Evolutionary conservation across 352 stramenopile species (phyloP).

Genomic region (Albugo candida): DNA sequence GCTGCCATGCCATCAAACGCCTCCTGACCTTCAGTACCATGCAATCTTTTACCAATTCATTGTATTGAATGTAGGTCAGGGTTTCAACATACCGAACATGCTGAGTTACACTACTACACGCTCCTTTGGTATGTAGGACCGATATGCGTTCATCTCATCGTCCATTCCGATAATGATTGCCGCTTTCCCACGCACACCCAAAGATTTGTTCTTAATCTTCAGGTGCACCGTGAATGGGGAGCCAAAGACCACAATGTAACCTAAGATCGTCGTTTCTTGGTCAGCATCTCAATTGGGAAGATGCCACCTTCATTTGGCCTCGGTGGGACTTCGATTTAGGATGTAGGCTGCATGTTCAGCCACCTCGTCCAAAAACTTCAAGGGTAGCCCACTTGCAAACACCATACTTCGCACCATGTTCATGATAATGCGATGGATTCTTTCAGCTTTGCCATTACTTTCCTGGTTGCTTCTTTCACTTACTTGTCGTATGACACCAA

Average conservation of each 20-base stretch:
- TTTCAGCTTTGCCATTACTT: neutral
- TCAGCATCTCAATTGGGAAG: neutral
- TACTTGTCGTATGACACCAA: neutral
- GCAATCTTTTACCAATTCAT: too few relatives aligned
- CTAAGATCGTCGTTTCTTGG: neutral
- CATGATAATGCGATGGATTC: neutral
- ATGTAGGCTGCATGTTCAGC: neutral
- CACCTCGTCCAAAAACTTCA: neutral
- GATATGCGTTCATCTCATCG: too few relatives aligned
- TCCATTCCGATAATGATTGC: too few relatives aligned
- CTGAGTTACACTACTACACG: too few relatives aligned
- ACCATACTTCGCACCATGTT: neutral
- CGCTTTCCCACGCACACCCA: neutral
- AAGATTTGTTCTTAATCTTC: neutral
- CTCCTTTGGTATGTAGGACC: too few relatives aligned
- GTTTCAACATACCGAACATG: too few relatives aligned
- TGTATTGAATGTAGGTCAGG: too few relatives aligned
- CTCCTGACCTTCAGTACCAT: too few relatives aligned
- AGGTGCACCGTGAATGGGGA: neutral
- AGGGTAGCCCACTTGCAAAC: neutral
- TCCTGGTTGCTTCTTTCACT: neutral
- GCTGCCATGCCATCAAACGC: too few relatives aligned
- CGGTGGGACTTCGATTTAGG: too few relatives aligned
- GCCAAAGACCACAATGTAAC: neutral
- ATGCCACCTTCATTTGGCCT: neutral